phyloP scores from a whole-genome alignment of 176 grass and related monocot genomes.

The Eragrostis curvula region DNA sequence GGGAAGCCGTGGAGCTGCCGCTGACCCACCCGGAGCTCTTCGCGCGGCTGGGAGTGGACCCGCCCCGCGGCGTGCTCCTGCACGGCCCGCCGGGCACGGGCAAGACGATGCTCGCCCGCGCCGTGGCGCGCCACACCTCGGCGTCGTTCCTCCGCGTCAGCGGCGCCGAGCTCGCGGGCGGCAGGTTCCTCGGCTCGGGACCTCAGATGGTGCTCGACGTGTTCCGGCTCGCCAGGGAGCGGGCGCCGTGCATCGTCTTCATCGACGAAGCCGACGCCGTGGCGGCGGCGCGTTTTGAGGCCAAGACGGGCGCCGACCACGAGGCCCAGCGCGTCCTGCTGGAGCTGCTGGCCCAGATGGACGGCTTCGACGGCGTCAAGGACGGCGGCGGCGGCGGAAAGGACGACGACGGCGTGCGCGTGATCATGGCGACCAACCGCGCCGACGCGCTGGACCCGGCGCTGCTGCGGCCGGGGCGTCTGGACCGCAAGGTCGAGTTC shows the following conservation, averaged over 20 bases:
- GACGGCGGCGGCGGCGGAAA: too few species aligned
- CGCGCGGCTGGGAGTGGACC: slow-evolving; percentile 34
- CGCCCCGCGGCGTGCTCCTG: slow-evolving; percentile 53
- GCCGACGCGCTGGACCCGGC: slow-evolving; percentile 43
- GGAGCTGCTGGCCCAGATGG: slow-evolving; percentile 57
- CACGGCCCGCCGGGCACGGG: slow-evolving; percentile 38
- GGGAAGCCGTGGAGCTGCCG: slow-evolving; percentile 53
- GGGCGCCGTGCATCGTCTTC: slow-evolving; percentile 44
- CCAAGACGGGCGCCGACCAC: neutral
- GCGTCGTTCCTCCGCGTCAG: slow-evolving; percentile 48
- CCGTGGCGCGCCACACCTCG: slow-evolving; percentile 49
- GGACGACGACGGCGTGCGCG: slow-evolving; percentile 32
- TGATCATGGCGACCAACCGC: slow-evolving; percentile 60
- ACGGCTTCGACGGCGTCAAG: slow-evolving; percentile 37
- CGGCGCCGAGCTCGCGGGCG: slow-evolving; percentile 24
- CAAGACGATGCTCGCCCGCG: slow-evolving; percentile 40
- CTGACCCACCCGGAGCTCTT: slow-evolving; percentile 54
- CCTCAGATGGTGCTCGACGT: slow-evolving; percentile 32
- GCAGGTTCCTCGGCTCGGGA: neutral
- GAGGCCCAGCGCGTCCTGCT: slow-evolving; percentile 44
- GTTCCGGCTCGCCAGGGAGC: slow-evolving; percentile 47
- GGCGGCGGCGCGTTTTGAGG: neutral
- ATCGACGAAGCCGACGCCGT: slow-evolving; percentile 60
- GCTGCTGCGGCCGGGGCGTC: slow-evolving; percentile 44
- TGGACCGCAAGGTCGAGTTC: slow-evolving; percentile 53